phyloP scores from a whole-genome alignment of 768 basidiomycete genomes.

The Leccinum subtestaceum region DNA sequence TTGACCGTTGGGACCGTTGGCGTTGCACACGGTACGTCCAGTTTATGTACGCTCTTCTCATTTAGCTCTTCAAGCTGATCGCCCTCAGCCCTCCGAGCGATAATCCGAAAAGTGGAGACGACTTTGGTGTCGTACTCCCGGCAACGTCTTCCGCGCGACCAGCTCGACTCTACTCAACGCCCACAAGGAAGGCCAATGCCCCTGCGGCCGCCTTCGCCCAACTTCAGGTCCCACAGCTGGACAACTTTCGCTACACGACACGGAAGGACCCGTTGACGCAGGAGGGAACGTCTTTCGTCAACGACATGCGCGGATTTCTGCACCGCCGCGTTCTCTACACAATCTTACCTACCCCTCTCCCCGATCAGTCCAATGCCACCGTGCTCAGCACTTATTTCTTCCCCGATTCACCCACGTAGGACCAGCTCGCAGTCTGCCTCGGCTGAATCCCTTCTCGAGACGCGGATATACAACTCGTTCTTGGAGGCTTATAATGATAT shows the following conservation, averaged over 20 bases:
- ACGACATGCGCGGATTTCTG: slow-evolving; percentile 52
- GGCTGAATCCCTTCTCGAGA: slow-evolving; percentile 46
- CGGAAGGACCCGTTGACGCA: slow-evolving; percentile 3
- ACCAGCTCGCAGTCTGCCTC: slow-evolving; percentile 52
- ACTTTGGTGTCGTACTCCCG: slow-evolving; percentile 59
- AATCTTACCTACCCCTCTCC: slow-evolving; percentile 65
- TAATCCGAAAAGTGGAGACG: slow-evolving; percentile 29
- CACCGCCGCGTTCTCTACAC: slow-evolving; percentile 48
- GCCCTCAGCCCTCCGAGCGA: too few species aligned
- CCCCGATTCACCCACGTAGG: slow-evolving; percentile 61
- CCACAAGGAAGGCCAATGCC: slow-evolving; percentile 53
- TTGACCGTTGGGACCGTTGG: too few species aligned
- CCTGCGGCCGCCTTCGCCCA: slow-evolving; percentile 48
- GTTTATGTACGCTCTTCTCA: too few species aligned
- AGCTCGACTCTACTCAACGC: slow-evolving; percentile 67
- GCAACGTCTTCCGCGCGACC: slow-evolving; percentile 62
- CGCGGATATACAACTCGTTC: slow-evolving; percentile 60
- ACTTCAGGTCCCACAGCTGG: slow-evolving; percentile 35
- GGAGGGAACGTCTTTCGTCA: background rate
- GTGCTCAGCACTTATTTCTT: slow-evolving; percentile 51
- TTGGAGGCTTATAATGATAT: slow-evolving; percentile 62
- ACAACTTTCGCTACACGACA: slow-evolving; percentile 38
- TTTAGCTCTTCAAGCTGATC: too few species aligned
- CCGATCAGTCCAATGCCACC: slow-evolving; percentile 40
- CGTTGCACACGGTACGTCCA: too few species aligned